Base-by-base conservation (phyloP, 495 filamentous ascomycete genomes). In the Neurospora tetraspora region DNA sequence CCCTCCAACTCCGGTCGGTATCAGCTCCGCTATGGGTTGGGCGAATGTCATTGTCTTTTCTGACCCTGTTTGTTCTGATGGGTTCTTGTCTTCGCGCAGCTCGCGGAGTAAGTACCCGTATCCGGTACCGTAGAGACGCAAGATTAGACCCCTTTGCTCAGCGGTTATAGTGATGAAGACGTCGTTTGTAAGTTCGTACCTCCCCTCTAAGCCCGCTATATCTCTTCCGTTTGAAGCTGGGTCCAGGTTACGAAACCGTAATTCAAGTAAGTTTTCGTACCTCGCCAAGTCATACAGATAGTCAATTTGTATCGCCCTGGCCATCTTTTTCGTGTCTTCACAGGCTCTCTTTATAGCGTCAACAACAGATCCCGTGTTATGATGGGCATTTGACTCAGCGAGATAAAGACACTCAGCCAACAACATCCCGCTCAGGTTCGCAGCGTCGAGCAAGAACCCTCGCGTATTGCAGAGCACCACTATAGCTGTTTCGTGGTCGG, bases 91-190 rank as follows among this genome's bases (percentile, higher is more conserved):
- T n/a, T 61, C 53, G 20, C 70, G 70, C 10, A 39, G 10, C 38
- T 39, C 38, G 38, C 10, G 10, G n/a, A 76, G 42, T 16, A 70
- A 43, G 38, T 76, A 76, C 10, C 23, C 20, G 18, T 45, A 71
- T 14, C 39, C 42, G 11, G 18, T 3, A 9, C 71, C 47, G 53
- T 75, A 70, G 4, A 75, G 36, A 8, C 42, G 42, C 14, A 74
- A 27, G 9, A 45, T 6, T 20, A 72, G 37, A 11, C 36, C 23
- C 5, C n/a, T 31, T 14, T 73, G 38, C 36, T 70, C 31, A 14
- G 18, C n/a, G 10, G 69, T 70, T 7, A 73, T 39, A 8, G 37
- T 70, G 9, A 27, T 69, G 16, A 70, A 70, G 18, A 73, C 42
- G 10, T 38, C 69, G 1, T 73, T 47, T n/a, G 11, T 20, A 11